Conservation (phyloP, 495 filamentous ascomycete species). For the Aspergillus baeticus region DNA sequence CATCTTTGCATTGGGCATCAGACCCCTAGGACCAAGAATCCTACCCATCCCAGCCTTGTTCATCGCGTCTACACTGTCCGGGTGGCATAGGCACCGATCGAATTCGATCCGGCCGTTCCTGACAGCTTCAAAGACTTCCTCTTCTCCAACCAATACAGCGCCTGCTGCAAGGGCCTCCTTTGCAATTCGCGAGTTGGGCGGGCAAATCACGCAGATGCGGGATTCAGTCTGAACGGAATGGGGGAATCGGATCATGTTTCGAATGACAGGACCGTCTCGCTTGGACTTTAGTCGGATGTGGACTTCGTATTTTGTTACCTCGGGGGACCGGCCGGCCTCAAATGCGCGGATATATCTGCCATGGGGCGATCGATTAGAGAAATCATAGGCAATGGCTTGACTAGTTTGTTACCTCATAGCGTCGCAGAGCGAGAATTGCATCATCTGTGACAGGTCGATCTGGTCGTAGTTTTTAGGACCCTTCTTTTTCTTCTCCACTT, state of each 20-base stretch:
- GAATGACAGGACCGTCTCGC: conserved; percentile 81
- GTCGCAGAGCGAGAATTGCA: conserved; percentile 81
- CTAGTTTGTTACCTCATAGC: conserved; percentile 76
- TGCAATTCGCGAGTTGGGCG: conserved; percentile 66
- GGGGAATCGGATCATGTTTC: conserved; percentile 83
- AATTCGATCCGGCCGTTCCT: conserved; percentile 76
- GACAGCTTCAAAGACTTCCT: conserved; percentile 78
- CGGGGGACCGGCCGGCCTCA: conserved; percentile 80
- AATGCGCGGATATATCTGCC: conserved; percentile 82
- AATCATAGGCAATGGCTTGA: background rate
- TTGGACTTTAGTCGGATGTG: conserved; percentile 72
- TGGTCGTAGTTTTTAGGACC: conserved; percentile 59
- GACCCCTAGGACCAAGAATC: conserved; percentile 79
- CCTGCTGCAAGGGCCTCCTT: conserved; percentile 71
- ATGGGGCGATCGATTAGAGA: conserved; percentile 20
- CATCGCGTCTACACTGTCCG: conserved; percentile 66
- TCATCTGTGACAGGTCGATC: conserved; percentile 56
- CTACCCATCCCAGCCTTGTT: conserved; percentile 76
- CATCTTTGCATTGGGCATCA: conserved; percentile 88
- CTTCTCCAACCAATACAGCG: conserved; percentile 78
- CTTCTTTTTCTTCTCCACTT: conserved; percentile 61
- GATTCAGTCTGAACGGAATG: conserved; percentile 84
- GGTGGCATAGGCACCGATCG: conserved; percentile 85
- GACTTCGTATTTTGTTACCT: conserved; percentile 80
- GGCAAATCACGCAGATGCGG: conserved; percentile 84